Percentiles rank a stretch among this genome's conserved stretches.
Conservation (phyloP, 192 early-diverging fungal species). For the Coemansia sp. region DNA sequence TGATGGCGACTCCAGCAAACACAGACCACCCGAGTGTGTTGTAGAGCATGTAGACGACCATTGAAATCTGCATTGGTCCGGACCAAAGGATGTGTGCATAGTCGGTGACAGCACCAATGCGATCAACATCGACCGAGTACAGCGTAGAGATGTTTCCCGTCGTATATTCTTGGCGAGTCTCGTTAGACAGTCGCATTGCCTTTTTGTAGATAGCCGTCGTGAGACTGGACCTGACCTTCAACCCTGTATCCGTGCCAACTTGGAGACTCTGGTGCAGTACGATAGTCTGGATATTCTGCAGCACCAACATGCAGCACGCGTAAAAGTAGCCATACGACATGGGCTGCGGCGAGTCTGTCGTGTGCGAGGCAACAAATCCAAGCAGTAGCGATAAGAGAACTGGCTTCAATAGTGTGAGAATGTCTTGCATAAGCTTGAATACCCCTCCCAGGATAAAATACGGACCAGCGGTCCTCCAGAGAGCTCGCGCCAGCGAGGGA, state of each 20-base stretch:
- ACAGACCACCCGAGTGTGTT: constrained; percentile 80
- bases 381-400: constrained; percentile 76
- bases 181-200: constrained; percentile 77
- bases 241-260: constrained; percentile 70
- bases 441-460: constrained; percentile 74
- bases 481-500: constrained; percentile 73
- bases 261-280: constrained; percentile 92
- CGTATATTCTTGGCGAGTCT: constrained; percentile 77
- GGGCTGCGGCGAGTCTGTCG: constrained; percentile 59
- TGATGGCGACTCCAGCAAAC: constrained; percentile 84
- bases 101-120: constrained; percentile 66
- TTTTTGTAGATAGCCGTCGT: constrained; percentile 88
- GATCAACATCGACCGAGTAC: constrained; percentile 70
- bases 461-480: constrained; percentile 64
- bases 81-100: constrained; percentile 80
- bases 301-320: constrained; percentile 77
- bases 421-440: constrained; percentile 80
- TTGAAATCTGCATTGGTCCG: constrained; percentile 76
- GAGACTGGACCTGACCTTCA: constrained; percentile 72
- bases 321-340: constrained; percentile 80
- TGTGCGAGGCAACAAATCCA: constrained; percentile 53
- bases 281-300: constrained; percentile 75
- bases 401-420: constrained; percentile 80
- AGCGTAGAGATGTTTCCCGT: constrained; percentile 76
- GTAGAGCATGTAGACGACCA: constrained; percentile 81